Conservation (phyloP, 495 filamentous ascomycete species). For the Friedmanniomyces simplex region DNA sequence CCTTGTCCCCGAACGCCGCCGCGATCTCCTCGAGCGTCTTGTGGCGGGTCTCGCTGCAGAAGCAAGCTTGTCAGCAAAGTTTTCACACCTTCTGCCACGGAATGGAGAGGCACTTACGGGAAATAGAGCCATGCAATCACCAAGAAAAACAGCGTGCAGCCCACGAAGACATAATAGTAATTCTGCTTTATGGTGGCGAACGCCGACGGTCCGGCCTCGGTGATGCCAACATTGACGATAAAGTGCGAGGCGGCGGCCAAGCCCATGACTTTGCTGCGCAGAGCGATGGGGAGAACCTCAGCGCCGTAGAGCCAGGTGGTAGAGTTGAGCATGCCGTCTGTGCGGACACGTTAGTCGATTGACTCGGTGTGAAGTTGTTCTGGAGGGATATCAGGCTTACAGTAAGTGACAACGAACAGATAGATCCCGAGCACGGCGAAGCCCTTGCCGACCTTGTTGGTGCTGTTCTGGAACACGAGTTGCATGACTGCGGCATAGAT, state of each 20-base stretch:
- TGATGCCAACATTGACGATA: slow-evolving; percentile 48
- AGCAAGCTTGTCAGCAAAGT: neutral
- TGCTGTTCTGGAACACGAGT: slow-evolving; percentile 42
- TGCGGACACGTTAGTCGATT: slow-evolving; percentile 4
- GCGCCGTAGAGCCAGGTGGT: slow-evolving; percentile 53
- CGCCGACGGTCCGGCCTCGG: slow-evolving; percentile 48
- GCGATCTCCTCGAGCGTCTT: slow-evolving; percentile 52
- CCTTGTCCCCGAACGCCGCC: slow-evolving; percentile 45
- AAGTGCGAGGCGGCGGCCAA: slow-evolving; percentile 48
- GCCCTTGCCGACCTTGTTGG: slow-evolving; percentile 48
- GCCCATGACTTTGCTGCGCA: slow-evolving; percentile 51
- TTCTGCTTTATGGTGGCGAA: slow-evolving; percentile 50
- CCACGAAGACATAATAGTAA: slow-evolving; percentile 52
- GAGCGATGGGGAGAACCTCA: slow-evolving; percentile 46
- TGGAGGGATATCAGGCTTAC: slow-evolving; percentile 27
- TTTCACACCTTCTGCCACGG: neutral
- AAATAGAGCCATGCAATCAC: slow-evolving; percentile 45
- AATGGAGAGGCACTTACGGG: slow-evolving; percentile 31
- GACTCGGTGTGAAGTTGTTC: neutral
- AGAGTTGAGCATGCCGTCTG: slow-evolving; percentile 49
- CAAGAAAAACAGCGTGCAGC: slow-evolving; percentile 42
- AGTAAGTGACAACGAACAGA: slow-evolving; percentile 47
- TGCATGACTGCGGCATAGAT: slow-evolving; percentile 54
- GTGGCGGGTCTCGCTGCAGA: slow-evolving; percentile 38
- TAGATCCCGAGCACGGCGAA: slow-evolving; percentile 53